Evolutionary conservation across 768 basidiomycete species (phyloP).

Genomic region (Melanogaster broomeanus): DNA sequence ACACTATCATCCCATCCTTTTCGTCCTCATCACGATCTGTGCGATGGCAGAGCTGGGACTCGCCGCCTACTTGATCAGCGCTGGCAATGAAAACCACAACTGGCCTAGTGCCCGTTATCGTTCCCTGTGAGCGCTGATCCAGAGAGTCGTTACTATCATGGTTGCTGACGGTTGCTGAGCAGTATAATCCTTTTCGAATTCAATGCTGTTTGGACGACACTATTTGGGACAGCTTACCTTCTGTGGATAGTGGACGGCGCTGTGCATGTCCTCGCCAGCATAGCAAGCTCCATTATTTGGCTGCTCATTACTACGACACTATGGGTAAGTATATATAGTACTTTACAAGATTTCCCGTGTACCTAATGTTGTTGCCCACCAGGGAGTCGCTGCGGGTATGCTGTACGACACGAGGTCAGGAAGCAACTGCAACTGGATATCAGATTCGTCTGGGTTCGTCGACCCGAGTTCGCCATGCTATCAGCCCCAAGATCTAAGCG

Average conservation of each 20-base stretch:
- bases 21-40: conserved; percentile 62
- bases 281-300: conserved; percentile 80
- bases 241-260: conserved; percentile 70
- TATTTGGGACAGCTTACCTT: conserved; percentile 70
- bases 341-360: not conserved
- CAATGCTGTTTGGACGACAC: conserved; percentile 71
- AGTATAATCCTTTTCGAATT: conserved; percentile 64
- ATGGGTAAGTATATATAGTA: conserved; percentile 53
- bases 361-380: conserved; percentile 8
- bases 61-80: conserved; percentile 70
- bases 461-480: conserved; percentile 23
- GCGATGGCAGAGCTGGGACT: conserved; percentile 76
- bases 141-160: not conserved
- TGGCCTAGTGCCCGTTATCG: conserved; percentile 68
- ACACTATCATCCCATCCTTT: conserved; percentile 63
- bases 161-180: conserved; percentile 5
- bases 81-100: conserved; percentile 60
- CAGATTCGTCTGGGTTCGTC: conserved; percentile 35
- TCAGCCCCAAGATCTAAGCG: conserved; percentile 20
- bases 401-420: conserved; percentile 66
- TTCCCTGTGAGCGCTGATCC: conserved; percentile 49
- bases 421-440: conserved; percentile 54
- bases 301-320: conserved; percentile 59
- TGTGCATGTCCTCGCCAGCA: conserved; percentile 68
- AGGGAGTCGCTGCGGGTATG: conserved; percentile 70